Evolutionary conservation across 768 basidiomycete genomes (phyloP).

Genomic region (Amanita jacksonii): DNA sequence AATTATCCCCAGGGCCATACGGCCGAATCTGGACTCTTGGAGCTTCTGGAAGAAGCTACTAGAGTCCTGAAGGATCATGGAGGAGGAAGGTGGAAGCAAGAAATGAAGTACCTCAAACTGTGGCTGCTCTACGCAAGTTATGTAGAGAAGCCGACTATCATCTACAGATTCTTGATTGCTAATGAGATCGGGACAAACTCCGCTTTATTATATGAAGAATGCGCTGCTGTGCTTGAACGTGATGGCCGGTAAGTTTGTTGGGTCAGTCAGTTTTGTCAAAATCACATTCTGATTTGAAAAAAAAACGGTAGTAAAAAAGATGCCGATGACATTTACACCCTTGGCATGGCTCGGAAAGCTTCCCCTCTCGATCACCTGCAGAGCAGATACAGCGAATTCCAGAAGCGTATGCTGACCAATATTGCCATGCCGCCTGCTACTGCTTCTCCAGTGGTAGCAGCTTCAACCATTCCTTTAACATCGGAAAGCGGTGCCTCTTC

Average conservation of each 20-base stretch:
- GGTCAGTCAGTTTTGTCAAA: constrained; percentile 1
- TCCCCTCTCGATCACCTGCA: constrained; percentile 74
- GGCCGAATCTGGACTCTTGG: constrained; percentile 83
- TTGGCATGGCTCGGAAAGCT: constrained; percentile 82
- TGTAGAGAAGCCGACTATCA: constrained; percentile 81
- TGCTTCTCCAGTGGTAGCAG: constrained; percentile 16
- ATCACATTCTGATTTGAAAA: constrained; percentile 8
- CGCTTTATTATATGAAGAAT: constrained; percentile 87
- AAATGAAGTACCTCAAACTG: constrained; percentile 82
- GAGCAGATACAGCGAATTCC: constrained; percentile 74
- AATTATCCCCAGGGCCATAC: constrained; percentile 92
- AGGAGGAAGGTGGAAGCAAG: constrained; percentile 63
- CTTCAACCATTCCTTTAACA: constrained; percentile 29
- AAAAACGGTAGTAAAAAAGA: constrained; percentile 58
- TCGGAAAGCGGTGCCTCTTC: constrained; percentile 31
- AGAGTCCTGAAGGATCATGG: constrained; percentile 71
- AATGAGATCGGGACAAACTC: constrained; percentile 84
- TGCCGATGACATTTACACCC: constrained; percentile 82
- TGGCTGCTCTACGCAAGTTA: constrained; percentile 93
- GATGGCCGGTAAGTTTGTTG: constrained; percentile 56
- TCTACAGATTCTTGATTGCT: constrained; percentile 83
- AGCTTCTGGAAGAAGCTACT: constrained; percentile 88
- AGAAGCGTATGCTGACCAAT: constrained; percentile 78
- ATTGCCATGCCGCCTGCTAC: constrained; percentile 29
- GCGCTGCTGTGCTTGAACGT: constrained; percentile 75